Conservation (phyloP, 1,139 yeast species). For the Hansenula sp. region DNA sequence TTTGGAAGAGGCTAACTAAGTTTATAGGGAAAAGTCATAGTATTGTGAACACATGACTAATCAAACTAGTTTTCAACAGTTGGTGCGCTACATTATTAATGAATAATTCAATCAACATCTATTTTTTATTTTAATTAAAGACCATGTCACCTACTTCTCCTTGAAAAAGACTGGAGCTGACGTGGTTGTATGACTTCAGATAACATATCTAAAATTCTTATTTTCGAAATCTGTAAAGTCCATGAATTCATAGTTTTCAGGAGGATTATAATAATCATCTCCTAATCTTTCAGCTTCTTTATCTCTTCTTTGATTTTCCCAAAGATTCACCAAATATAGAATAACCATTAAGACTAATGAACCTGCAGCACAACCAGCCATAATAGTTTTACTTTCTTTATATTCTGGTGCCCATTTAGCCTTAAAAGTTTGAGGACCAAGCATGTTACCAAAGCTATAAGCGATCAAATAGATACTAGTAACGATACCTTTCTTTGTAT, state of each 20-base stretch:
- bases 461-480: conserved; percentile 42
- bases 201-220: conserved; percentile 38
- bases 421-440: conserved; percentile 55
- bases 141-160: neutral
- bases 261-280: conserved; percentile 11
- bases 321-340: conserved; percentile 6
- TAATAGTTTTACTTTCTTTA: conserved; percentile 36
- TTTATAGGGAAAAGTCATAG: too few relatives aligned
- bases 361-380: conserved; percentile 18
- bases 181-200: too few relatives aligned
- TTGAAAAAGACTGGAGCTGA: too few relatives aligned
- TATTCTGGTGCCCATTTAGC: conserved; percentile 37
- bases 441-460: conserved; percentile 51
- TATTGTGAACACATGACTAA: too few relatives aligned
- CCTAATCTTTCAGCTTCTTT: conserved; percentile 15
- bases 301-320: conserved; percentile 7
- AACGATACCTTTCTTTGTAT: conserved; percentile 50
- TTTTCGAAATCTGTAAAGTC: conserved; percentile 48
- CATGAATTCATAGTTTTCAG: conserved; percentile 42
- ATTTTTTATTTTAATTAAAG: neutral
- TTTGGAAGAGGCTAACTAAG: too few relatives aligned
- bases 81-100: too few relatives aligned
- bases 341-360: conserved; percentile 4
- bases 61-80: too few relatives aligned
- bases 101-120: too few relatives aligned